Evolutionary conservation across 768 basidiomycete species (phyloP), one percentile per base, ranked within the genome.

Genomic region (Lyophyllum shimeji): DNA sequence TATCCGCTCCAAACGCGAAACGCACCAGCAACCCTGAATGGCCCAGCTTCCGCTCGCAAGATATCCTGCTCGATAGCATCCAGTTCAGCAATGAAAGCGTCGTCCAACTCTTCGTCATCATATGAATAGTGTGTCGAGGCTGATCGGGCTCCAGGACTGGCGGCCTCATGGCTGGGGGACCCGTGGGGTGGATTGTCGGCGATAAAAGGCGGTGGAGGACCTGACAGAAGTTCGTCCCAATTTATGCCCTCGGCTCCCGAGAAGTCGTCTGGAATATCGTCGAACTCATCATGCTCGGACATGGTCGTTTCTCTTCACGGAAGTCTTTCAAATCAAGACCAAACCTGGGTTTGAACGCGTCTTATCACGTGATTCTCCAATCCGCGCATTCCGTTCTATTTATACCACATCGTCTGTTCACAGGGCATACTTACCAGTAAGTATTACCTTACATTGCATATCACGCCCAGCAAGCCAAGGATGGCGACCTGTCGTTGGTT

Each of bases 181-280:
- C 55, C 52, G 43, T 74, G 67, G 50, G 51, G 70, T 8, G 75
- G 68, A 20, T 74, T 53, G 11, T 55, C 33, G 39, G 46, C 24
- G 24, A 46, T 50, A 11, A 60, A 39, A 25, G 53, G 47, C 7
- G 57, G 45, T 44, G 56, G 40, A 8, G 67, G 62, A 25, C 52
- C 57, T 27, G 67, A 61, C 2, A 79, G 67, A 13, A 81, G 43
- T 13, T 60, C 54, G 6, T 70, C 69, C 78, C 80, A 82, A 61
- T 82, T 74, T 24, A 82, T 74, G 56, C 78, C 81, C 58, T 78
- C 74, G 20, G 83, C 44, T 15, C 76, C 77, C 3, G 76, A 76
- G 55, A 85, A 81, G 21, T 80, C 77, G 62, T 86, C 85, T 0
- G 77, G 78, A 29, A 83, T 55, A 50, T 67, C 61, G 60, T 82